These are phyloP conservation scores for Obelidium mucronatum DNA, from an alignment of 192 early-diverging fungal species.

Conservation along the genomic window DNA sequence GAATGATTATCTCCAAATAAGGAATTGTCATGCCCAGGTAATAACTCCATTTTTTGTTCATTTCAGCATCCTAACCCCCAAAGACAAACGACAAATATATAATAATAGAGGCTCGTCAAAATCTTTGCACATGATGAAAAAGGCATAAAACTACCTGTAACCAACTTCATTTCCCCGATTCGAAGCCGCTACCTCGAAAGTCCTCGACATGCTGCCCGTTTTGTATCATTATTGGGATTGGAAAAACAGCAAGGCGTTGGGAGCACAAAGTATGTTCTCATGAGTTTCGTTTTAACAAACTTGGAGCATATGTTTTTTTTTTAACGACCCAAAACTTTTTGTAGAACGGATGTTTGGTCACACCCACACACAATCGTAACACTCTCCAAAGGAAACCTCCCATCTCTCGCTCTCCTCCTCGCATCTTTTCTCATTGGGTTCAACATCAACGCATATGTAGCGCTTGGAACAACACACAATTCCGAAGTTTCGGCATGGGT, in stretches of 20 bases:
- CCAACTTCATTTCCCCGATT: conserved; percentile 36
- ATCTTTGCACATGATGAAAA: conserved; percentile 38
- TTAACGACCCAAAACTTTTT: background rate
- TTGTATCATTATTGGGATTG: conserved; percentile 33
- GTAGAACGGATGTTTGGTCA: conserved; percentile 40
- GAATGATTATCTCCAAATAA: conserved; percentile 43
- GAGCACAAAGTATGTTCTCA: conserved; percentile 21
- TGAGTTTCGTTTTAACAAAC: too few species aligned
- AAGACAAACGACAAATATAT: background rate
- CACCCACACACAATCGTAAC: conserved; percentile 32
- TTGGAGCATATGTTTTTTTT: too few species aligned
- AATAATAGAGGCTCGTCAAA: conserved; percentile 40
- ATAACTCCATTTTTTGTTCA: background rate
- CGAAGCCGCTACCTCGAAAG: conserved; percentile 32
- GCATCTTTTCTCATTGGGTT: conserved; percentile 41
- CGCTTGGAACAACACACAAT: conserved; percentile 12
- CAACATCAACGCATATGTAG: conserved; percentile 24
- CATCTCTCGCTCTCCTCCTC: conserved; percentile 28
- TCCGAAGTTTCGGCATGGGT: conserved; percentile 29
- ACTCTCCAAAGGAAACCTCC: conserved; percentile 16
- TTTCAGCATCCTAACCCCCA: background rate
- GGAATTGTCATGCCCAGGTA: conserved; percentile 29
- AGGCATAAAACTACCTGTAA: conserved; percentile 38
- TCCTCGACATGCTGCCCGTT: conserved; percentile 36
- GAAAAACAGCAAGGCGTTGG: conserved; percentile 27